Evolutionary conservation across 2,329 filamentous ascomycete genomes (phyloP), one percentile per base, ranked within the genome.

Genomic region (Pseudocercospora crystallina): DNA sequence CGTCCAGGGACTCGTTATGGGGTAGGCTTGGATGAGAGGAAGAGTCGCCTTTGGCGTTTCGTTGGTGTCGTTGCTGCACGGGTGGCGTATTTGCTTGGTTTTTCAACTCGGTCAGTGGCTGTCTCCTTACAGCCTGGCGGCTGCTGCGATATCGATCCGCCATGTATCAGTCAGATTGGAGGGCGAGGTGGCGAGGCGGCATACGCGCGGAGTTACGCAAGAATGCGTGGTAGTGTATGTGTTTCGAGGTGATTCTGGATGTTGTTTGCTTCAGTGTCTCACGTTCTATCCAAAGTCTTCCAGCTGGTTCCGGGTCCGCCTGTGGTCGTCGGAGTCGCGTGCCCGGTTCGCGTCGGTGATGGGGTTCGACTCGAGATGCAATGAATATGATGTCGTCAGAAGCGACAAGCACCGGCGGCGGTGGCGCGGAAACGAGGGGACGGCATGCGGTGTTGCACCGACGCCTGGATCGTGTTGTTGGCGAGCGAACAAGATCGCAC

Each of bases 1-100:
- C 65, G 9, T 71, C 67, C 34, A 75, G 61, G 2, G 72, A 75
- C 62, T 75, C 71, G 50, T 75, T 75, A 65, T 73, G 73, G 1
- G 75, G 71, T 2, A 69, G 60, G 53, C 33, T 49, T 14, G 33
- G 56, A 47, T 31, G 61, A 1, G 57, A 51, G 1, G 54, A 58
- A 9, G 57, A 55, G 20, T 54, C 38, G 15, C 39, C 41, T 47
- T 64, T 67, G 48, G 12, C 15, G 26, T 50, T 35, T 33, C 46
- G 57, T 32, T 53, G 50, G 20, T 26, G 20, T 45, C 43, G 58
- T 43, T 54, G 56, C 3, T 47, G 41, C 10, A 59, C 45, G 5
- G 63, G 60, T 9, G 62, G 61, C 11, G 62, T 66, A 57, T 68
- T 68, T 30, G 57, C 57, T 43, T 57, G 51, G 45, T 61, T 62